Evolutionary conservation across 2,329 filamentous ascomycete genomes (phyloP), one percentile per base, ranked within the genome.

Genomic region (Neoarthrinium moseri): DNA sequence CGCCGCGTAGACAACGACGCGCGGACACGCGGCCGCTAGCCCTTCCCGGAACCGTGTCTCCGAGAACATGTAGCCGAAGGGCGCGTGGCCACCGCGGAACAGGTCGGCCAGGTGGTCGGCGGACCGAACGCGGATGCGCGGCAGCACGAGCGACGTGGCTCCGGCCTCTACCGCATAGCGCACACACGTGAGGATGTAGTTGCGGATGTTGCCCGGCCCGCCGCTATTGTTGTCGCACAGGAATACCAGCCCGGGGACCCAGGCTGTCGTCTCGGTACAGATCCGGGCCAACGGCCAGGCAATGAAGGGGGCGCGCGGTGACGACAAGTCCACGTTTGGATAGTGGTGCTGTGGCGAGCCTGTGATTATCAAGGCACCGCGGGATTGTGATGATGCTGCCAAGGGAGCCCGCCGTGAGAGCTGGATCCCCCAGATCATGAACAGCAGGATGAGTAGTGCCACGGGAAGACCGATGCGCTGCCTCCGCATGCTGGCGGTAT

Each of bases 161-260:
- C 73, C 73, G 1, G 70, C 68, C 7, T 70, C 70, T 50, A 75
- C 66, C 27, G 68, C 72, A 54, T 77, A 77, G 17, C 73, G 70
- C 6, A 75, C 26, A 48, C 73, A 77, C 0, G 71, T 75, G 29
- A 75, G 61, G 38, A 75, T 69, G 58, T 72, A 75, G 57, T 72
- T 74, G 44, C 73, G 65, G 38, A 76, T 74, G 52, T 76, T 76
- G 41, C 72, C 72, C 22, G 74, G 70, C 32, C 72, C 73, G 29
- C 73, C 73, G 32, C 71, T 70, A 57, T 75, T 75, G 58, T 73
- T 72, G 58, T 73, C 72, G 61, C 73, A 77, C 5, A 70, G 46
- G 49, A 73, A 75, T 3, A 72, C 58, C 10, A 75, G 55, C 8
- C 71, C 70, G 0, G 69, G 64, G 0, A 61, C 58, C 56, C 62